Evolutionary conservation across 805 yeast species (phyloP), one percentile per base, ranked within the genome.

Genomic region (Candida germanica): DNA sequence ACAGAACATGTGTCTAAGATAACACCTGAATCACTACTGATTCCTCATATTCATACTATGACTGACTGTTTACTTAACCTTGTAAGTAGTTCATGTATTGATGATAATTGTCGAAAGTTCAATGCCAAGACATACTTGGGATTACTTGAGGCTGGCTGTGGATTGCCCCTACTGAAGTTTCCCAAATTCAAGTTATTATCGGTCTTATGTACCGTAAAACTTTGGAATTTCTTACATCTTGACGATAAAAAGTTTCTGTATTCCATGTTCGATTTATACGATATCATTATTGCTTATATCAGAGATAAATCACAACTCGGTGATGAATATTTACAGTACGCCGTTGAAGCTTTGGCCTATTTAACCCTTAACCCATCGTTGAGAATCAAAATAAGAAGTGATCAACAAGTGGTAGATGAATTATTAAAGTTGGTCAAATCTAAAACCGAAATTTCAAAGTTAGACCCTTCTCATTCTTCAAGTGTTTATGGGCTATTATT

Each of bases 331-430:
- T 5, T 30, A 10, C 58, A 53, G 16, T 40, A 43, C 32, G 35
- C 42, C 8, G 47, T 75, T 14, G 81, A 76, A 53, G 77, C 73
- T 1, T 49, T 76, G 26, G 75, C 80, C 5, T 75, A 73, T 37
- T 48, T 76, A n/a, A 64, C 69, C 3, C 52, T 73, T 24, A 66
- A 64, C 37, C 42, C 54, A 8, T 39, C 53, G 4, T 46, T 66
- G 4, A 64, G 62, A 35, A 47, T 51, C 9, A 21, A 33, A n/a
- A 16, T 74, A 6, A 53, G 79, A 44, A 32, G 40, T n/a, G 64
- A 69, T 41, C 53, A 52, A n/a, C 43, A 39, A 12, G 45, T 62
- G 3, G 49, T 68, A 9, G 34, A 32, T 6, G 9, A 16, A 17
- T 12, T 38, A 22, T 11, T 38, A 1, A 9, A 15, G 6, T 20